Conservation (phyloP, 192 early-diverging fungal species). For the Phycomyces blakesleeanus region DNA sequence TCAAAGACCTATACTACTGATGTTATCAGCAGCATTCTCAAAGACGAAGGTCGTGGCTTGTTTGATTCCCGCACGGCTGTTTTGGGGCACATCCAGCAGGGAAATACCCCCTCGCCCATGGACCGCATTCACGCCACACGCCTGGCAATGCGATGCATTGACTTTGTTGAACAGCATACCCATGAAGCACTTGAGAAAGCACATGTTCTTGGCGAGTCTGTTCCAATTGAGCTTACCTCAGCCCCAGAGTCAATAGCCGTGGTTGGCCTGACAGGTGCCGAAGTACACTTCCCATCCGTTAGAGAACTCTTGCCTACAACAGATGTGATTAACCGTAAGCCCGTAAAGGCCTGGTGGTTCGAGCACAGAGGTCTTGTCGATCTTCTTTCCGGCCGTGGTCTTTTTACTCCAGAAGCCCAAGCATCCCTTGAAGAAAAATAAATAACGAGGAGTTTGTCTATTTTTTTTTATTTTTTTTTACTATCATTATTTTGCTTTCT, state of each 20-base stretch:
- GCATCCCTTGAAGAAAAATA: background rate
- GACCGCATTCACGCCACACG: constrained; percentile 93
- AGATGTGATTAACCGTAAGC: constrained; percentile 77
- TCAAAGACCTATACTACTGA: constrained; percentile 87
- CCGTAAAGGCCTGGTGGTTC: constrained; percentile 69
- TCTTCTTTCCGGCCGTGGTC: constrained; percentile 25
- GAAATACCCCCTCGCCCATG: constrained; percentile 86
- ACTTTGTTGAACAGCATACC: constrained; percentile 77
- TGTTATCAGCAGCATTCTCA: constrained; percentile 79
- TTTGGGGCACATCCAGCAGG: constrained; percentile 95
- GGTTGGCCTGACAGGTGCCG: constrained; percentile 78
- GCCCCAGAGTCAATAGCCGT: constrained; percentile 61
- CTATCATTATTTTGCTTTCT: too few relatives aligned
- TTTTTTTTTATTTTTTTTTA: constrained; percentile 6
- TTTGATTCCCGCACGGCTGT: constrained; percentile 90
- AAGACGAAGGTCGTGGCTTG: constrained; percentile 80
- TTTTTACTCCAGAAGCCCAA: constrained; percentile 13
- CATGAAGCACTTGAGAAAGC: constrained; percentile 46
- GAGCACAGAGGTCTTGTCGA: constrained; percentile 21
- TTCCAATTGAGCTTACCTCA: constrained; percentile 59
- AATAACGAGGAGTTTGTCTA: background rate
- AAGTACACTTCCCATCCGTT: constrained; percentile 71
- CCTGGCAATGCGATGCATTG: constrained; percentile 74
- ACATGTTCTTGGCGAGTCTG: constrained; percentile 38
- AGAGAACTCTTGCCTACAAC: constrained; percentile 62